These are phyloP conservation scores for Cladosporium sp. DNA, from an alignment of 2,329 filamentous ascomycete genomes.

Conservation along the genomic window DNA sequence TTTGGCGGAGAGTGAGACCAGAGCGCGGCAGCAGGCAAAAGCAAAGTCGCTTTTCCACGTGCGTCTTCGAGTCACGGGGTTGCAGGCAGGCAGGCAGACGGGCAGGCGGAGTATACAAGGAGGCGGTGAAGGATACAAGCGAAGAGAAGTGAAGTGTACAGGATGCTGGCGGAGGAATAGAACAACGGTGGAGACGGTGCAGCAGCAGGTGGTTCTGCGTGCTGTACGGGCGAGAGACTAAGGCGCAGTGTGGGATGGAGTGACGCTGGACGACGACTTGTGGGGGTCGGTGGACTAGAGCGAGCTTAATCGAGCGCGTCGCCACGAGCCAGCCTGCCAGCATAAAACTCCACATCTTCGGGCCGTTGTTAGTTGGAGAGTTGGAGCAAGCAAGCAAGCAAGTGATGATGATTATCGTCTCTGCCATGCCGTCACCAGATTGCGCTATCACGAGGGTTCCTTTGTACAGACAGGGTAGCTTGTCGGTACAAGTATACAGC, in stretches of 20 bases:
- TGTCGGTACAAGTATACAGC: background rate
- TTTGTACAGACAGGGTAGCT: background rate
- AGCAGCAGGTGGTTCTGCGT: background rate
- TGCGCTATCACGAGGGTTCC: background rate
- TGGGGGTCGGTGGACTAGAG: background rate
- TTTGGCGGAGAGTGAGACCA: slow-evolving; percentile 14
- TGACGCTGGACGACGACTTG: background rate
- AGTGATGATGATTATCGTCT: background rate
- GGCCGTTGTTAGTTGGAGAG: background rate
- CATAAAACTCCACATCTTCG: background rate
- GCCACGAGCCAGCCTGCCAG: background rate
- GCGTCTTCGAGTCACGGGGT: slow-evolving; percentile 1
- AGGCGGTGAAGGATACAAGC: background rate
- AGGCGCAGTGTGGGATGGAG: background rate
- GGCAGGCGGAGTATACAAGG: background rate
- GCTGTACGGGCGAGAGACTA: background rate
- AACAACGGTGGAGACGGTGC: background rate
- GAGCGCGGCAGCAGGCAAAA: slow-evolving; percentile 1
- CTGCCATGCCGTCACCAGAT: background rate
- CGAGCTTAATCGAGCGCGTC: background rate
- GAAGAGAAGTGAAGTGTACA: slow-evolving; percentile 1
- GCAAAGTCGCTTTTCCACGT: slow-evolving; percentile 10
- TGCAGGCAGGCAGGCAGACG: background rate
- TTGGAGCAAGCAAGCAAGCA: too few species aligned
- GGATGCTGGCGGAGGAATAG: background rate